A percentile compares a stretch with the other conserved stretches of the same genome.
phyloP scores from a whole-genome alignment of 1,284 basidiomycete species.

The Fomitopsis schrenkii region DNA sequence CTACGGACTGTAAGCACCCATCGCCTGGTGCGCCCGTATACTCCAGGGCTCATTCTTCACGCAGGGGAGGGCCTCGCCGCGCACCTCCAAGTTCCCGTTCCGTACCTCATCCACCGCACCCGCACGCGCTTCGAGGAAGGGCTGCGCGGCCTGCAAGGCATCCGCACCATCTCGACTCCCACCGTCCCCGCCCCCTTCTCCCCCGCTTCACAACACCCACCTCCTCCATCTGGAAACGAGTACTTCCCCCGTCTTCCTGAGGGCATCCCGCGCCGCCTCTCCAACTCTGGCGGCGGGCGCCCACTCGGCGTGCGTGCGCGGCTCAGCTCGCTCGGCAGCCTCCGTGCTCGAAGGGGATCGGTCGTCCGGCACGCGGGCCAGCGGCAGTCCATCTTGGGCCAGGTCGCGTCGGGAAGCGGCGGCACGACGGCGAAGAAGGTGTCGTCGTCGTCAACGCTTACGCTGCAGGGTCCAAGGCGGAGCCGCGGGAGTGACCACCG shows the following conservation, averaged over 20 bases:
- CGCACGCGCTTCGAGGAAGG: constrained; percentile 79
- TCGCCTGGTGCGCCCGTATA: background rate
- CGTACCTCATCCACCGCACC: constrained; percentile 76
- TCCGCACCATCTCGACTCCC: constrained; percentile 35
- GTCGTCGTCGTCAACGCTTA: constrained; percentile 63
- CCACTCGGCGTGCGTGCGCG: constrained; percentile 55
- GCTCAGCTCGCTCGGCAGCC: constrained; percentile 55
- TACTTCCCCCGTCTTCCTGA: constrained; percentile 19
- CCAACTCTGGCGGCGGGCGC: constrained; percentile 8
- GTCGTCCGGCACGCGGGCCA: background rate
- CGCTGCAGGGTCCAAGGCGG: constrained; percentile 47
- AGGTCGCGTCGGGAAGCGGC: background rate
- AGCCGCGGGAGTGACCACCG: constrained; percentile 34
- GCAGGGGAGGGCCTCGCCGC: constrained; percentile 76
- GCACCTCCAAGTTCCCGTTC: constrained; percentile 74
- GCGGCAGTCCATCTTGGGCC: background rate
- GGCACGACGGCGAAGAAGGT: constrained; percentile 42
- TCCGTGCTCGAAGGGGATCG: constrained; percentile 7
- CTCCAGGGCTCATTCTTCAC: background rate
- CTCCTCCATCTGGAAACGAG: constrained; percentile 6
- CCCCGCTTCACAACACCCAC: constrained; percentile 1
- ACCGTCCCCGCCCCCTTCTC: background rate
- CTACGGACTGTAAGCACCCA: constrained; percentile 64
- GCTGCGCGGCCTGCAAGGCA: constrained; percentile 68
- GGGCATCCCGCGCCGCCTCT: constrained; percentile 5